A percentile compares a stretch with the other conserved stretches of the same genome.
phyloP scores from a whole-genome alignment of 1,139 yeast genomes.

The Torulaspora pretoriensis region DNA sequence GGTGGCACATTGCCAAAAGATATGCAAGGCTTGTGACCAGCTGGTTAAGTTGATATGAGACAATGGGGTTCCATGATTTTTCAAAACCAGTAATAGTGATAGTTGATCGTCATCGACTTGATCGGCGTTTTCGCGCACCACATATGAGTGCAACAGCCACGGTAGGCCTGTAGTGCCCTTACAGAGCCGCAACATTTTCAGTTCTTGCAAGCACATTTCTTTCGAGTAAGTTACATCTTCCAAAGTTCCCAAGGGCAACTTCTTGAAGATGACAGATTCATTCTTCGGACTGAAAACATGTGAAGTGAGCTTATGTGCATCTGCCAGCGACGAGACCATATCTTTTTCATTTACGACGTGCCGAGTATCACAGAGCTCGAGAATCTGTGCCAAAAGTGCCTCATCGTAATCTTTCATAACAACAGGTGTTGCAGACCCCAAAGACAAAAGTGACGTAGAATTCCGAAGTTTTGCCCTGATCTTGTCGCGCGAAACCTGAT shows the following conservation, averaged over 20 bases:
- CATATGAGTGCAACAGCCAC: slow-evolving; percentile 24
- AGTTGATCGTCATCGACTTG: slow-evolving; percentile 14
- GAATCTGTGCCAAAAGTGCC: slow-evolving; percentile 24
- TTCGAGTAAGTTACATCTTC: slow-evolving; percentile 22
- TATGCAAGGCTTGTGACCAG: slow-evolving; percentile 50
- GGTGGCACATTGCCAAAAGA: slow-evolving; percentile 52
- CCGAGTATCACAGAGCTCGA: slow-evolving; percentile 28
- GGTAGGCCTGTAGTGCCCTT: slow-evolving; percentile 34
- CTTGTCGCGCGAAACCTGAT: slow-evolving; percentile 51
- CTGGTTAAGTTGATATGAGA: slow-evolving; percentile 34
- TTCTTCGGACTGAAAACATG: slow-evolving; percentile 21
- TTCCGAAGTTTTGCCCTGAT: slow-evolving; percentile 49
- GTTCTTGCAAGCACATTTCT: slow-evolving; percentile 29
- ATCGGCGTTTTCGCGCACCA: slow-evolving; percentile 17
- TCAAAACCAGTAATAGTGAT: slow-evolving; percentile 28
- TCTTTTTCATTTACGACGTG: slow-evolving; percentile 18
- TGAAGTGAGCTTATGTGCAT: slow-evolving; percentile 16
- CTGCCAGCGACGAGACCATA: slow-evolving; percentile 12
- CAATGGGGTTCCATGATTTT: slow-evolving; percentile 33
- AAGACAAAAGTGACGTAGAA: slow-evolving; percentile 48
- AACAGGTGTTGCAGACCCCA: slow-evolving; percentile 34
- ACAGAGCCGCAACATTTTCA: slow-evolving; percentile 24
- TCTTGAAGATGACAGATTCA: slow-evolving; percentile 23
- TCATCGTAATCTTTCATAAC: slow-evolving; percentile 29
- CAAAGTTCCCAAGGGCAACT: slow-evolving; percentile 19